Percentiles rank a stretch among this genome's conserved stretches.
Conservation (phyloP, 768 basidiomycete genomes). For the Phaeolepiota aurea region DNA sequence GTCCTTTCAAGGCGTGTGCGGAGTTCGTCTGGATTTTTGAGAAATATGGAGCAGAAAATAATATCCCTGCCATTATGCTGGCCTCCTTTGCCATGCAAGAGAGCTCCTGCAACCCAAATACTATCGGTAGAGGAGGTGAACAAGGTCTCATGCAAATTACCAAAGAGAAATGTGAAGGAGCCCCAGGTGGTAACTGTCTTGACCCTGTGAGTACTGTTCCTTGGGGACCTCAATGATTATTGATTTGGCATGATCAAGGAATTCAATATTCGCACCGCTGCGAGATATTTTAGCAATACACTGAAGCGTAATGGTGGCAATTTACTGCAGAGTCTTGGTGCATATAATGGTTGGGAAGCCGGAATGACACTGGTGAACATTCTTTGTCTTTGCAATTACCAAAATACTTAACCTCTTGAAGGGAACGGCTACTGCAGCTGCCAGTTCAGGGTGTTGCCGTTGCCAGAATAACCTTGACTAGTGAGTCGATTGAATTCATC, state of each 20-base stretch:
- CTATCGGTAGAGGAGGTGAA: slow-evolving; percentile 70
- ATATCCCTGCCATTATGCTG: slow-evolving; percentile 64
- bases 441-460: slow-evolving; percentile 41
- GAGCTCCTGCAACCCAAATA: slow-evolving; percentile 53
- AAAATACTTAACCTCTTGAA: slow-evolving; percentile 21
- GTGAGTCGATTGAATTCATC: slow-evolving; percentile 32
- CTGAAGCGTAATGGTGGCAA: slow-evolving; percentile 42
- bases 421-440: slow-evolving; percentile 49
- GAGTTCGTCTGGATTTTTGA: slow-evolving; percentile 47
- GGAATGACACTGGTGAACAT: slow-evolving; percentile 49
- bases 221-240: too few relatives aligned
- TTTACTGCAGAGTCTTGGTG: slow-evolving; percentile 49
- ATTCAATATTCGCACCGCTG: slow-evolving; percentile 66
- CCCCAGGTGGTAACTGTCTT: slow-evolving; percentile 37
- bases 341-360: slow-evolving; percentile 68
- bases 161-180: slow-evolving; percentile 62
- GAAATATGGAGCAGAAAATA: slow-evolving; percentile 39
- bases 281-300: slow-evolving; percentile 47
- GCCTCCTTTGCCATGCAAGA: slow-evolving; percentile 91
- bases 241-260: slow-evolving; percentile 29
- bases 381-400: neutral
- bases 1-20: slow-evolving; percentile 55
- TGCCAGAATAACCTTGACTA: slow-evolving; percentile 88
- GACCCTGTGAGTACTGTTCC: slow-evolving; percentile 28
- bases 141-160: slow-evolving; percentile 87